A percentile compares a stretch with the other conserved stretches of the same genome.
Evolutionary conservation across 225 moss, liverwort and hornwort species (phyloP).

Genomic region (Neckera pumila): DNA sequence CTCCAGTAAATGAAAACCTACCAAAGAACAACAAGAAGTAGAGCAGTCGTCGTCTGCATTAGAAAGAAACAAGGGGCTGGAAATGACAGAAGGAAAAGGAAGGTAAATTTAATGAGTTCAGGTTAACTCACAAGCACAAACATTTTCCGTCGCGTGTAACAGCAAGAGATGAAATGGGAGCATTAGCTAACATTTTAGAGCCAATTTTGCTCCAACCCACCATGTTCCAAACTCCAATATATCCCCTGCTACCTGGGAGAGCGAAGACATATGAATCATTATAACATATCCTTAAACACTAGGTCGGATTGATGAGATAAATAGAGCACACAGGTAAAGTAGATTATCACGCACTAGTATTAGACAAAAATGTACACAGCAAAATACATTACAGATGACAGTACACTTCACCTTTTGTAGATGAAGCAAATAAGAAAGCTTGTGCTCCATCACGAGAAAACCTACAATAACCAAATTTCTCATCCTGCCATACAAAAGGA

Average conservation of each 20-base stretch:
- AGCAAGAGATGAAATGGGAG: conserved; percentile 64
- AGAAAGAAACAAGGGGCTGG: not conserved
- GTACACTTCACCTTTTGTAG: conserved; percentile 42
- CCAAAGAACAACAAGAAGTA: not conserved
- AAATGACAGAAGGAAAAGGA: not conserved
- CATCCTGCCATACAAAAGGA: conserved; percentile 43
- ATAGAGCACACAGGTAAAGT: not conserved
- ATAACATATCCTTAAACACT: not conserved
- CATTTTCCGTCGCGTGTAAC: conserved; percentile 58
- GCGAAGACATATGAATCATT: not conserved
- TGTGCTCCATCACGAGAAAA: conserved; percentile 65
- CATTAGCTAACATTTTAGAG: conserved; percentile 38
- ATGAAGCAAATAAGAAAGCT: conserved; percentile 67
- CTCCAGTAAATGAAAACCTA: not conserved
- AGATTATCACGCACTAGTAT: not conserved
- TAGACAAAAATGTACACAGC: not conserved
- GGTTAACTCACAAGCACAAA: conserved; percentile 53
- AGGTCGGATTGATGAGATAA: not conserved
- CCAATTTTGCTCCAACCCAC: conserved; percentile 66
- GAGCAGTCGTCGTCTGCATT: not conserved
- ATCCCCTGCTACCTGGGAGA: conserved; percentile 25
- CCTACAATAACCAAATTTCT: conserved; percentile 73
- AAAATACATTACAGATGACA: not conserved
- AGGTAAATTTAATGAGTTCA: not conserved
- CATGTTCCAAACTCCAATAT: conserved; percentile 74